Conservation (phyloP, 2,329 filamentous ascomycete genomes). For the Grosmannia serpens region DNA sequence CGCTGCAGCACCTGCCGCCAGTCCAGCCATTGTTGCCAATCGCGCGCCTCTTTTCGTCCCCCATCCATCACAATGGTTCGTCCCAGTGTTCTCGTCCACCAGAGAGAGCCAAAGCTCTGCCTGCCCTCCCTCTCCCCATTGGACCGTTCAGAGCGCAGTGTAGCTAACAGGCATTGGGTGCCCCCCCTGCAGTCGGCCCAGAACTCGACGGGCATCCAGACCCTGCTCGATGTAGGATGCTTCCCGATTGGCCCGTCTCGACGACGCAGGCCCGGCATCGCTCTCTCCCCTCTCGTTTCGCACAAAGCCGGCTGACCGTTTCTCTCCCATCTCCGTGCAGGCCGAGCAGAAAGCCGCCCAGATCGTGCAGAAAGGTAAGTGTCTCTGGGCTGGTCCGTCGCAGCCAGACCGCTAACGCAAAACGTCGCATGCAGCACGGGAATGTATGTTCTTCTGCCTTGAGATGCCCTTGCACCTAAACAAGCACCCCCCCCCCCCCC, state of each 20-base stretch:
- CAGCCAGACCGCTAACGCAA: not conserved
- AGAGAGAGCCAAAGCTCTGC: not conserved
- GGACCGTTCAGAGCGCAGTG: not conserved
- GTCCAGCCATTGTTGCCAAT: too few species aligned
- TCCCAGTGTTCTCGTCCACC: not conserved
- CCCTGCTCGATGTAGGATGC: constrained; percentile 75
- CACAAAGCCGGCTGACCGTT: not conserved
- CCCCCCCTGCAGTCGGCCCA: constrained; percentile 64
- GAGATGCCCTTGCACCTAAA: not conserved
- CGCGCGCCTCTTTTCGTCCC: too few species aligned
- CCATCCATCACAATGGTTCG: not conserved
- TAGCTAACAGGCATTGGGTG: not conserved
- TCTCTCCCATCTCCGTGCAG: constrained; percentile 30
- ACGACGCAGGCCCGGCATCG: not conserved
- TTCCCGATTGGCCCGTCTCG: not conserved
- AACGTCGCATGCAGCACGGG: constrained; percentile 51
- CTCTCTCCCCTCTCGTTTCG: not conserved
- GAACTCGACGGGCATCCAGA: constrained; percentile 97
- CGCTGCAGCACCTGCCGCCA: too few species aligned
- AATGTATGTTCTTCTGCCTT: constrained; percentile 51
- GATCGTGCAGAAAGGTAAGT: constrained; percentile 89
- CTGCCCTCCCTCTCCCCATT: not conserved
- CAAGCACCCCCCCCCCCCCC: constrained; percentile 2
- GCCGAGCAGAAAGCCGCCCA: constrained; percentile 97
- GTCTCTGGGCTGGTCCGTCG: not conserved